Base-by-base conservation (phyloP, 2,329 filamentous ascomycete species). In the Penicillium rolfsii region DNA sequence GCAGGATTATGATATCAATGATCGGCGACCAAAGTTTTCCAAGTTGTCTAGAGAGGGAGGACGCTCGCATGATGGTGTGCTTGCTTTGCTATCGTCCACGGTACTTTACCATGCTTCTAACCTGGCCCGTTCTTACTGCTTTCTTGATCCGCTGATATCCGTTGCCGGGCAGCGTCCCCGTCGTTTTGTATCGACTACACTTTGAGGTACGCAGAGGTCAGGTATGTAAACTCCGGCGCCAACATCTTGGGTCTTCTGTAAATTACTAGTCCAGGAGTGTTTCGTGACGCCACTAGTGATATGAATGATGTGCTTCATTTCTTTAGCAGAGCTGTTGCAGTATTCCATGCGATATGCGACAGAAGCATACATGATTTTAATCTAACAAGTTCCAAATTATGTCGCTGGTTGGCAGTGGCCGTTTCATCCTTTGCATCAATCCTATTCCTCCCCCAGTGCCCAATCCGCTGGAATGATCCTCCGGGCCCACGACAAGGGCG, bases 291-390 rank as follows among this genome's bases (percentile, higher is more conserved):
- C 61, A 64, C 62, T 50, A 33, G 46, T 38, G 24, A 54, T 56
- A 48, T 55, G 43, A 61, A 67, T 69, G 67, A 63, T 67, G 67
- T 60, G 67, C 64, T 65, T 52, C 50, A 62, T 48, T 55, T 48
- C 22, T 48, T 3, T 11, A 11, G 7, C 26, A 9, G 11, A 8
- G 6, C 14, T 30, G 24, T 30, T 28, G 16, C 45, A 28, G 30
- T 48, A 9, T 16, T 28, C 3, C 22, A n/a, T 7, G 11, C 35
- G 14, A 36, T 36, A 16, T 4, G 14, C 45, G 43, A 28, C 24
- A 16, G 14, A 14, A 14, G 24, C 19, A 16, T 26, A 14, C 12
- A 9, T 16, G 11, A 48, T 48, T 14, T n/a, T 14, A 22, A 46
- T 6, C 43, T 26, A 46, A n/a, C 24, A n/a, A 30, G 3, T 46